Base-by-base conservation (phyloP, 768 basidiomycete species). In the Tremella yokohamensis region DNA sequence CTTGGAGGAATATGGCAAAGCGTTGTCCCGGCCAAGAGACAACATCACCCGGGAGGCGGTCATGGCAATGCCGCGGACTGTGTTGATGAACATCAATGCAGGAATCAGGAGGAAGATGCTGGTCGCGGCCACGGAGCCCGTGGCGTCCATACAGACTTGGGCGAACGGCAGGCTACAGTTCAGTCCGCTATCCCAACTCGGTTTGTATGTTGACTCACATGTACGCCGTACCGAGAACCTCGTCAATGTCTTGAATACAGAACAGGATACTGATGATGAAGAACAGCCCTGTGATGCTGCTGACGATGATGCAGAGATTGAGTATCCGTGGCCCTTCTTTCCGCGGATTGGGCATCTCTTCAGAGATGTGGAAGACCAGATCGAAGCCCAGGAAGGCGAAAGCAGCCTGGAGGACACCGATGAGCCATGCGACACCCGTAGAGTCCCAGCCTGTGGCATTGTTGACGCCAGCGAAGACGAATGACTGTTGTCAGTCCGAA, bases 401-500 rank as follows among this genome's bases (percentile, higher is more conserved):
- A 3, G 56, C 48, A 16, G 58, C 57, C 38, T 63, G 65, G 1
- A 66, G 42, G 2, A 66, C 48, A 34, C 65, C 65, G 42, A 66
- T 59, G 24, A 63, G 40, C 62, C 62, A 66, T 3, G 65, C 65
- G 51, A 61, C 53, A 26, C 56, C 62, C n/a, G 51, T 53, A 15
- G 54, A 63, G 49, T 63, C 54, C 68, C 68, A 69, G 2, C 68
- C 68, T 16, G 68, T 69, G 22, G 40, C 40, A 54, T 69, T 69
- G 40, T 25, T 38, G 20, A 56, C 56, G 13, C 57, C 44, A 9
- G 42, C 59, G 29, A 66, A 69, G 6, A 69, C 68, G 50, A 63
- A 66, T 8, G 54, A 52, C 60, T 61, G 6, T 6, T 34, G 29
- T 34, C 29, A 34, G 29, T 34, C 29, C 11, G 11, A 34, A 11